Conservation (phyloP, 139 green algal genomes). For the Tetradesmus lagerheimii region DNA sequence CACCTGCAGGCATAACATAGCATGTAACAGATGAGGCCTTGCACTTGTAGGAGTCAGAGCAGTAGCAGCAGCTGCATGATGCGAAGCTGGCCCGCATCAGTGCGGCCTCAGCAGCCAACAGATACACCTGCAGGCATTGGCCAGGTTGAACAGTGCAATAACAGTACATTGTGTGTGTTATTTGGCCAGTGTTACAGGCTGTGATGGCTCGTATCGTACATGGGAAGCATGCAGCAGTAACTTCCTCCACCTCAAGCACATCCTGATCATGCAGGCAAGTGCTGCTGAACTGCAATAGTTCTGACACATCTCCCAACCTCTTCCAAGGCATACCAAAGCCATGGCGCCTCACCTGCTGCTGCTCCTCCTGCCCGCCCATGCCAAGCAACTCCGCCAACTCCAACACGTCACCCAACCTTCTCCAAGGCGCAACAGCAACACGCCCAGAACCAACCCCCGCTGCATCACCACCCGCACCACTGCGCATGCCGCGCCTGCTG, state of each 20-base stretch:
- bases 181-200: too few relatives aligned
- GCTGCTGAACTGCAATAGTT: too few relatives aligned
- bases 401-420: slow-evolving; percentile 35
- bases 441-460: not conserved
- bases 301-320: too few relatives aligned
- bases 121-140: slow-evolving; percentile 19
- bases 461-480: not conserved
- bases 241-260: too few relatives aligned
- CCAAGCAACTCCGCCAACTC: slow-evolving; percentile 45
- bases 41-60: not conserved
- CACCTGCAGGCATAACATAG: slow-evolving; percentile 7
- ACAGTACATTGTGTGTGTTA: too few relatives aligned
- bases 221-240: too few relatives aligned
- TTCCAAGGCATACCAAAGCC: not conserved
- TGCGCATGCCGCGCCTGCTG: not conserved
- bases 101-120: slow-evolving; percentile 29
- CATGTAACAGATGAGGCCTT: too few relatives aligned
- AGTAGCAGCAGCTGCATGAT: slow-evolving; percentile 6
- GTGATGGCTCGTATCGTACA: too few relatives aligned
- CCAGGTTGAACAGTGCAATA: too few relatives aligned
- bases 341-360: slow-evolving; percentile 24
- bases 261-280: too few relatives aligned
- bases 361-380: not conserved
- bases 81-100: not conserved
- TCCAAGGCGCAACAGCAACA: slow-evolving; percentile 35